phyloP scores from a whole-genome alignment of 257 asterid species.

The Dorcoceras hygrometricum region DNA sequence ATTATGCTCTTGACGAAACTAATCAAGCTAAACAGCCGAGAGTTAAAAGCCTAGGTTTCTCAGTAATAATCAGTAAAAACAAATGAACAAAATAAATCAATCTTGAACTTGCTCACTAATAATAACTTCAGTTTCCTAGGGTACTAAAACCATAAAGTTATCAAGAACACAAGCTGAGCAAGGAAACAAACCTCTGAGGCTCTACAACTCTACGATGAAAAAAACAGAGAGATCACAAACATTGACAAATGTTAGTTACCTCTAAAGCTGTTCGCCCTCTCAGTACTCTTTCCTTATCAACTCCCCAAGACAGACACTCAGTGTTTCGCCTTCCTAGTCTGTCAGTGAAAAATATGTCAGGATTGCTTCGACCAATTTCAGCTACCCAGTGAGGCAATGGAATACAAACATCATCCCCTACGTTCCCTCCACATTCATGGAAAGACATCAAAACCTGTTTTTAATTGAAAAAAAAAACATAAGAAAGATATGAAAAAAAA shows the following conservation, averaged over 20 bases:
- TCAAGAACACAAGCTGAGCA: not conserved
- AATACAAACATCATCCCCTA: slow-evolving; percentile 84
- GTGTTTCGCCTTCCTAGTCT: slow-evolving; percentile 80
- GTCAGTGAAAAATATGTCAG: slow-evolving; percentile 89
- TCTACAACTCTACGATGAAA: slow-evolving; percentile 8
- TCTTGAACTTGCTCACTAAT: slow-evolving; percentile 2
- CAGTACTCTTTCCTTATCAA: slow-evolving; percentile 87
- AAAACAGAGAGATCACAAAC: slow-evolving; percentile 2
- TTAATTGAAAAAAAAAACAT: slow-evolving; percentile 17
- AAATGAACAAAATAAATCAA: slow-evolving; percentile 5
- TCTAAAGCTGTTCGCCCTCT: slow-evolving; percentile 89
- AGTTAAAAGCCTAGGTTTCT: not conserved
- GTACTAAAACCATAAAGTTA: not conserved
- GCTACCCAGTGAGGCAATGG: slow-evolving; percentile 86
- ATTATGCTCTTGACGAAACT: not conserved
- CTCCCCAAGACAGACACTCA: slow-evolving; percentile 95
- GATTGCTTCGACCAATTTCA: slow-evolving; percentile 84
- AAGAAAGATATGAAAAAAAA: slow-evolving; percentile 11
- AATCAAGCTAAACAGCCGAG: slow-evolving; percentile 1
- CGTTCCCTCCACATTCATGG: slow-evolving; percentile 87
- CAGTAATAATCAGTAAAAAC: not conserved
- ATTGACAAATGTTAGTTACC: slow-evolving; percentile 42
- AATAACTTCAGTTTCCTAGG: slow-evolving; percentile 15
- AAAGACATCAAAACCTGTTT: slow-evolving; percentile 81
- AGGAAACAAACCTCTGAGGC: not conserved